A percentile compares a stretch with the other conserved stretches of the same genome.
These are phyloP conservation scores for Chlamydomonas eustigma DNA, from an alignment of 139 green algal genomes.

Conservation along the genomic window DNA sequence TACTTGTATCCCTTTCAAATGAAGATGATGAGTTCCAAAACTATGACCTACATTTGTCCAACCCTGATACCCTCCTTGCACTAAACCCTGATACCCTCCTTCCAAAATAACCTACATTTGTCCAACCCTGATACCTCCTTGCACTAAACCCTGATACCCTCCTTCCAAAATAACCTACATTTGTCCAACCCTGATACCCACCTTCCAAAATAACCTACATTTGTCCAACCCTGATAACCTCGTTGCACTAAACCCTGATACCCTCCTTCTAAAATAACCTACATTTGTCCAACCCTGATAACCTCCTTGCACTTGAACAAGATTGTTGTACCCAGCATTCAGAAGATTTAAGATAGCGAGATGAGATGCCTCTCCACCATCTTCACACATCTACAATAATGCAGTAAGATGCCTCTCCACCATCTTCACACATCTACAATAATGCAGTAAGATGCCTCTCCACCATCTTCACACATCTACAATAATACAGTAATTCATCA, in stretches of 20 bases:
- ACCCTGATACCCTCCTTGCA: too few relatives aligned
- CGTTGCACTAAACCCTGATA: too few relatives aligned
- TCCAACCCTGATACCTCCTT: neutral
- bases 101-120: neutral
- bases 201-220: too few relatives aligned
- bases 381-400: constrained; percentile 33
- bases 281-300: neutral
- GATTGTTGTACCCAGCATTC: neutral
- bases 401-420: constrained; percentile 8
- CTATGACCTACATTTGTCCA: too few relatives aligned
- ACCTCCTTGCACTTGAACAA: neutral
- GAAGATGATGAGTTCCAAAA: too few relatives aligned
- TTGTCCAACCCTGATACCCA: too few relatives aligned
- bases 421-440: constrained; percentile 40
- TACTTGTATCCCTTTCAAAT: too few relatives aligned
- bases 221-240: too few relatives aligned
- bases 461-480: constrained; percentile 41
- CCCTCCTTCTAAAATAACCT: too few relatives aligned
- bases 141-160: neutral
- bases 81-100: too few relatives aligned
- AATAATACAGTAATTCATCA: neutral
- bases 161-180: too few relatives aligned
- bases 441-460: neutral
- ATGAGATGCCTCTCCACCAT: constrained; percentile 20
- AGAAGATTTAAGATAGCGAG: constrained; percentile 14